Evolutionary conservation across 1,284 basidiomycete genomes (phyloP), one percentile per base, ranked within the genome.

Genomic region (Phellinidium pouzarii): DNA sequence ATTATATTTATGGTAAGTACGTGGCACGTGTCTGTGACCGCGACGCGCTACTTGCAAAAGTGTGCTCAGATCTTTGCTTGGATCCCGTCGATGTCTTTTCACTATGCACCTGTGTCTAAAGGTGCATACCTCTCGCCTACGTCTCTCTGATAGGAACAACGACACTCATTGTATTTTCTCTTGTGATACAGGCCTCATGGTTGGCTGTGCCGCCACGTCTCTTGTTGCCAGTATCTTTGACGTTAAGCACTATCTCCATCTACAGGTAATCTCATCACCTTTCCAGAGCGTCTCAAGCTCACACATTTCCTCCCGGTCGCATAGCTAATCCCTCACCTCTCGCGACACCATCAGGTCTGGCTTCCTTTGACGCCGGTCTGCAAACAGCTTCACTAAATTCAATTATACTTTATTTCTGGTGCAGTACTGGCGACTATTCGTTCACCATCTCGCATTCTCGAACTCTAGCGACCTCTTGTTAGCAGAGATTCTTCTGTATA

Each of bases 391-490:
- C 20, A 45, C 25, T 47, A 22, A 29, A 12, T 19, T 4, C 11
- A 47, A 34, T 34, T 14, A 8, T n/a, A 47, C 8, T 47, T 19
- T 25, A 11, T n/a, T n/a, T n/a, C 14, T 38, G 26, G 14, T 41
- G 49, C 66, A 96, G 89, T 92, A 91, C 64, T 96, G 91, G 89
- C 78, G 94, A 23, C 73, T 95, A 6, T 61, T 81, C 9, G 70
- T 77, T 3, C 87, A 93, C 64, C 87, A 91, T 53, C 60, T 91
- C 17, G 86, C 83, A 1, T 95, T 88, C 64, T 77, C 83, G 3
- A 94, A 84, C 65, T 93, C 88, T 0, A 87, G 87, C 54, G 91
- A 95, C 64, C 75, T 97, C 27, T 78, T 96, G 48, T 65, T 95
- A 44, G 81, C 80, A 1, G 81, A 88, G 58, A 62, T 94, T 22